phyloP scores from a whole-genome alignment of 345 rosid species.

The Durio zibethinus region DNA sequence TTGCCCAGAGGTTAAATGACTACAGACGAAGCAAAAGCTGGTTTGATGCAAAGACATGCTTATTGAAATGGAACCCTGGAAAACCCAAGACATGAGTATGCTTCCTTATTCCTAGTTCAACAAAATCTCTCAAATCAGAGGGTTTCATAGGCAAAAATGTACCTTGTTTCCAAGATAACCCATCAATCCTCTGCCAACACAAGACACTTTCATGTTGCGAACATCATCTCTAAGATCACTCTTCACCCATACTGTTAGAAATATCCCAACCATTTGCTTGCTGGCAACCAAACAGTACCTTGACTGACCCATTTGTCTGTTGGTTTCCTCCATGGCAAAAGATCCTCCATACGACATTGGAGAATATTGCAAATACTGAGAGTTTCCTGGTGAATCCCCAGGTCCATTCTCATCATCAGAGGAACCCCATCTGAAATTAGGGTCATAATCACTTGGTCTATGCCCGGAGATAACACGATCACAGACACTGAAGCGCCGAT shows the following conservation, averaged over 20 bases:
- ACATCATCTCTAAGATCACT: conserved; percentile 70
- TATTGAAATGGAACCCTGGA: conserved; percentile 96
- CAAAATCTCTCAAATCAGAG: conserved; percentile 8
- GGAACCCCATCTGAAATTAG: conserved; percentile 57
- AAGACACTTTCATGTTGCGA: conserved; percentile 83
- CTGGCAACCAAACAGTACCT: conserved; percentile 85
- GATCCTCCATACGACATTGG: conserved; percentile 51
- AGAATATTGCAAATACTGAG: conserved; percentile 40
- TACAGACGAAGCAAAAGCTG: conserved; percentile 94
- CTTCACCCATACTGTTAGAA: conserved; percentile 92
- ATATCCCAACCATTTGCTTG: conserved; percentile 97
- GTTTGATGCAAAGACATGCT: conserved; percentile 95
- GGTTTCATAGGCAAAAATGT: conserved; percentile 13
- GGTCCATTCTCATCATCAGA: conserved; percentile 80
- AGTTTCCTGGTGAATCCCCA: conserved; percentile 49
- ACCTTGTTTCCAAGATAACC: conserved; percentile 99
- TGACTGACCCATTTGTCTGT: conserved; percentile 45
- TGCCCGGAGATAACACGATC: conserved; percentile 63
- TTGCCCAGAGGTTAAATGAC: conserved; percentile 93
- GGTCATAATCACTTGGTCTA: conserved; percentile 63
- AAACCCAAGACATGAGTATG: conserved; percentile 22
- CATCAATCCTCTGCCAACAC: conserved; percentile 99
- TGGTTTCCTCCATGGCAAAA: conserved; percentile 49
- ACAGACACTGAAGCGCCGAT: conserved; percentile 74
- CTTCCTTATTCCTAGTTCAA: conserved; percentile 4